These are phyloP conservation scores for Conticribra guillardii DNA, from an alignment of 108 stramenopile genomes.

Conservation along the genomic window DNA sequence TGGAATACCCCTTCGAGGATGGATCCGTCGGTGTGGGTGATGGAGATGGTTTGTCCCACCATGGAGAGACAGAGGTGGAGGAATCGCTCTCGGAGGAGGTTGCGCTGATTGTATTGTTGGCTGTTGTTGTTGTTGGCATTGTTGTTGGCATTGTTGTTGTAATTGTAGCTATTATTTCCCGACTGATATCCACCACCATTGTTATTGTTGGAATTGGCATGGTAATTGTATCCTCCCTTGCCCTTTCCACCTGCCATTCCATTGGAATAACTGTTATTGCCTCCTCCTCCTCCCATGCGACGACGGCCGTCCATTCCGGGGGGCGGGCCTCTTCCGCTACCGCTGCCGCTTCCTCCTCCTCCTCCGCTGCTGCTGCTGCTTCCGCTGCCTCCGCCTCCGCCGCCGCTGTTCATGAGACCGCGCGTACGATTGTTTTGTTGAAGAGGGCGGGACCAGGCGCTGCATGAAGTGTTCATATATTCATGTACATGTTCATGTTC, in stretches of 20 bases:
- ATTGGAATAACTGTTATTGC: background rate
- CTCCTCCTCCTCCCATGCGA: background rate
- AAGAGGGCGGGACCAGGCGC: background rate
- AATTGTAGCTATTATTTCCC: background rate
- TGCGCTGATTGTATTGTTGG: background rate
- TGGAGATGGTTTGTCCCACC: constrained; percentile 66
- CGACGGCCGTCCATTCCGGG: background rate
- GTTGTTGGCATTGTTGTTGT: constrained; percentile 5
- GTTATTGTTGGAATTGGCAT: background rate
- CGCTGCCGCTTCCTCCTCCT: background rate
- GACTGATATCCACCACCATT: background rate
- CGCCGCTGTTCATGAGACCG: background rate
- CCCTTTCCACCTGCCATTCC: background rate
- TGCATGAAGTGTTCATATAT: too few relatives aligned
- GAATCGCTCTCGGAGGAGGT: constrained; percentile 66
- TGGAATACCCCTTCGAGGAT: constrained; percentile 79
- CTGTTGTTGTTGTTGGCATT: constrained; percentile 5
- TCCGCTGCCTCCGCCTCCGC: background rate
- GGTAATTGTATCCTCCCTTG: background rate
- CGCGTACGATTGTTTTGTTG: background rate
- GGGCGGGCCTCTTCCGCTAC: background rate
- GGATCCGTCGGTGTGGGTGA: constrained; percentile 60
- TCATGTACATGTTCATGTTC: too few relatives aligned
- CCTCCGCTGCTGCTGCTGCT: background rate
- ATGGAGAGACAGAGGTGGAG: constrained; percentile 66